Evolutionary conservation across 2,329 filamentous ascomycete genomes (phyloP), one percentile per base, ranked within the genome.

Genomic region (Colletotrichum trifolii): DNA sequence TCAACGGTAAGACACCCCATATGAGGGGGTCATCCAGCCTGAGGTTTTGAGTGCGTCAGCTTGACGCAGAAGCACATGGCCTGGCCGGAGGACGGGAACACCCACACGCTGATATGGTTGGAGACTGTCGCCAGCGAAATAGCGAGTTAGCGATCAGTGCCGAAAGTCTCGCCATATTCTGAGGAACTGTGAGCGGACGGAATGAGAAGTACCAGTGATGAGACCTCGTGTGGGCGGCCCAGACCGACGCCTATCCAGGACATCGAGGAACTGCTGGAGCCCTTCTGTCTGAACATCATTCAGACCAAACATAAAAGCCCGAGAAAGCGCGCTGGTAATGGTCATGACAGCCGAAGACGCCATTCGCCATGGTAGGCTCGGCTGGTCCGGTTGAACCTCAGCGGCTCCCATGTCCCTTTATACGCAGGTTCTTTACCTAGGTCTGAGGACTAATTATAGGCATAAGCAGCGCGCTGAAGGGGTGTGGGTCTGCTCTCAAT

Each of bases 21-120:
- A 97, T 89, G 64, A 98, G 80, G 34, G 96, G 96, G 79, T 99
- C 96, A 78, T 99, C 96, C 71, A 98, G 81, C 64, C 95, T 97
- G 76, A 69, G 71, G 54, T 69, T 53, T 10, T 58, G 15, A 53
- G 45, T 53, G 34, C 36, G 36, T 66, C 49, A 66, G 58, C 42
- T 63, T 34, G 52, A 45, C 56, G 43, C 59, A 57, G 13, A 33
- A 54, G 60, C 71, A 48, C 64, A 65, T 34, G 42, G 42, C 43
- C 66, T 34, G 42, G 40, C 43, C 40, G 34, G 17, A 50, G 17
- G 47, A 38, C 46, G 34, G 17, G 42, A 10, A 39, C 62, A 90
- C 91, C 79, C 90, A 96, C 92, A 96, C 90, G 76, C 91, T 94
- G 69, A 93, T 87, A 81, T 97, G 93, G 77, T 96, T 97, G 53